Percentiles rank a stretch among this genome's conserved stretches.
Conservation (phyloP, 2,329 filamentous ascomycete species). For the Meredithiella fracta region DNA sequence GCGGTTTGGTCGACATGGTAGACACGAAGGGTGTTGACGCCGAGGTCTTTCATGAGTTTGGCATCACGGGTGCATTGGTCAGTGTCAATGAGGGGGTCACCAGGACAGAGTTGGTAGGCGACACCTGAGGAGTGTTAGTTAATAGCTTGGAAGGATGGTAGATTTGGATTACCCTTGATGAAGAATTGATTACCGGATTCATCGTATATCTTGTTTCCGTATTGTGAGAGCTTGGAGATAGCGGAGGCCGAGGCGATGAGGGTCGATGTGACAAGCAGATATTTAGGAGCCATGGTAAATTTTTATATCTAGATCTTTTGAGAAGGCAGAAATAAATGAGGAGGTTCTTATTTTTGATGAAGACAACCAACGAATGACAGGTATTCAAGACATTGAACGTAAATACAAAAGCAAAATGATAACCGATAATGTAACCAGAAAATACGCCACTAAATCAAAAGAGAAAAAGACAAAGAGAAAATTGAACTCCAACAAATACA, state of each 20-base stretch:
- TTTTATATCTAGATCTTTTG: background rate
- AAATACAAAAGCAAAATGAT: too few relatives aligned
- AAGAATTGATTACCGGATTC: conserved; percentile 68
- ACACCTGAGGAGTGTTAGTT: conserved; percentile 35
- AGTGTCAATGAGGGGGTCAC: conserved; percentile 61
- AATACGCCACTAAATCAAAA: too few relatives aligned
- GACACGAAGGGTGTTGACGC: conserved; percentile 70
- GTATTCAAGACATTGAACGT: too few relatives aligned
- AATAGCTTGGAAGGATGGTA: background rate
- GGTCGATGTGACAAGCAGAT: background rate
- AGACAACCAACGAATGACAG: too few relatives aligned
- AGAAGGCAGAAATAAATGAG: background rate
- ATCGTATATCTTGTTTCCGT: conserved; percentile 75
- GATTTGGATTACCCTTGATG: conserved; percentile 47
- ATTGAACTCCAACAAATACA: too few relatives aligned
- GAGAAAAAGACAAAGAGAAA: too few relatives aligned
- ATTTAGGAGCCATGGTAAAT: background rate
- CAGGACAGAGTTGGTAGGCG: conserved; percentile 42
- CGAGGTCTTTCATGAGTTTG: conserved; percentile 59
- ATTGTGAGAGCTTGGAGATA: conserved; percentile 33
- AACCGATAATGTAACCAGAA: too few relatives aligned
- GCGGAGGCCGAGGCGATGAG: conserved; percentile 23
- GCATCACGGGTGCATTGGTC: conserved; percentile 65
- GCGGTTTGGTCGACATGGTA: conserved; percentile 65
- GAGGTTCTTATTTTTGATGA: too few relatives aligned